Base-by-base conservation (phyloP, 2,329 filamentous ascomycete species). In the Aspergillus tubingensis region DNA sequence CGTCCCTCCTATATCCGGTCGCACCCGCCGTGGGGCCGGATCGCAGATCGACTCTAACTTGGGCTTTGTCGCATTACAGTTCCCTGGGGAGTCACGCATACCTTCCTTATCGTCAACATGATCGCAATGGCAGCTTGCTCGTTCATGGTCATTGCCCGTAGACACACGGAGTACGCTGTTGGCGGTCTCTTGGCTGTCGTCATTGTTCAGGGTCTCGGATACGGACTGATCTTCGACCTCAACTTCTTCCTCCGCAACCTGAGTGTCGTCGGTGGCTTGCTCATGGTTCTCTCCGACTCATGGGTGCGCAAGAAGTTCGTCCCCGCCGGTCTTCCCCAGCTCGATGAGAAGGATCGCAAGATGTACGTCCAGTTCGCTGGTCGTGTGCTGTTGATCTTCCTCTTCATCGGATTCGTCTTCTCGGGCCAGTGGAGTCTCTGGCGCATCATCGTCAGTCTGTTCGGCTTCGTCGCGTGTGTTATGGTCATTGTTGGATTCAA, bases 401-500 rank as follows among this genome's bases (percentile, higher is more conserved):
- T 99, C 68, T 99, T 99, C 78, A 78, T 97, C 67, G 95, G 95
- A 62, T 99, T 99, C 74, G 90, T 99, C 71, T 96, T 97, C 81
- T 91, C 91, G 59, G 95, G 95, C 68, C 85, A 93, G 72, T 99
- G 95, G 95, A 91, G 87, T 72, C 79, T 97, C 72, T 92, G 92
- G 85, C 88, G 95, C 73, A 85, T 98, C 54, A 71, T 92, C 57
- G 93, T 97, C 67, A 95, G 91, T 67, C 70, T 92, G 65, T 80
- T 98, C 63, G 95, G 95, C 58, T 87, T 96, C 59, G 84, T 97
- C 59, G 94, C 95, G 63, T 98, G 93, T 73, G 85, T 99, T 72
- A 99, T 99, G 95, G 95, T 99, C 63, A 91, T 97, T 56, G 95
- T 99, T 66, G 95, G 95, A 48, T 99, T 99, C 88, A 99, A 99